These are phyloP conservation scores for Xylona heveae DNA, from an alignment of 495 filamentous ascomycete species.

Conservation along the genomic window DNA sequence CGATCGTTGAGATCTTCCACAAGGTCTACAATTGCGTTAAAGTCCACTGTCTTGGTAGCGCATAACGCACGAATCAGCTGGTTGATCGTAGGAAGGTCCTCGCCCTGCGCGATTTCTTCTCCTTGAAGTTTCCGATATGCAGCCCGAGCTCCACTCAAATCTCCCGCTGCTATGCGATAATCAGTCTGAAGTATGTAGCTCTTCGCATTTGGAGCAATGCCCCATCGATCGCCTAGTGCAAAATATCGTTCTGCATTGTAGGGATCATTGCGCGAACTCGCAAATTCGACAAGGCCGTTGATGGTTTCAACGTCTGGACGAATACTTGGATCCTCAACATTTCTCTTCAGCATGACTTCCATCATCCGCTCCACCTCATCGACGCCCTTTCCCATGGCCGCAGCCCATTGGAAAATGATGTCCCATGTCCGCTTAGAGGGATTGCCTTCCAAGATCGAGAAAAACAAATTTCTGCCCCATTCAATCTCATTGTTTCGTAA, in stretches of 20 bases:
- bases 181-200: constrained; percentile 57
- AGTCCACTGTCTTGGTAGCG: constrained; percentile 25
- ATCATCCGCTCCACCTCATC: constrained; percentile 52
- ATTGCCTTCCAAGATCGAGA: constrained; percentile 26
- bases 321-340: constrained; percentile 17
- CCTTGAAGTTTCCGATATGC: constrained; percentile 38
- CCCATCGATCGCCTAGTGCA: constrained; percentile 34
- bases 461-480: constrained; percentile 43
- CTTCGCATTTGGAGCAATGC: constrained; percentile 35
- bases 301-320: constrained; percentile 47
- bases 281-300: constrained; percentile 52
- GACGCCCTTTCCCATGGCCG: constrained; percentile 43
- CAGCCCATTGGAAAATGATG: constrained; percentile 54
- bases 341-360: constrained; percentile 29
- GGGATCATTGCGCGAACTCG: constrained; percentile 44
- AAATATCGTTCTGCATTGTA: constrained; percentile 56
- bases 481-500: constrained; percentile 33
- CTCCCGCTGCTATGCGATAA: constrained; percentile 44
- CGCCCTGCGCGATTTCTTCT: constrained; percentile 25
- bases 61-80: constrained; percentile 58
- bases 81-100: constrained; percentile 45
- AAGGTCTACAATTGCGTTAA: constrained; percentile 48
- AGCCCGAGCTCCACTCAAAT: constrained; percentile 42
- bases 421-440: constrained; percentile 38
- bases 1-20: constrained; percentile 56